Base-by-base conservation (phyloP, 129 eudicot species). In the Centrapalus pauciflorus region DNA sequence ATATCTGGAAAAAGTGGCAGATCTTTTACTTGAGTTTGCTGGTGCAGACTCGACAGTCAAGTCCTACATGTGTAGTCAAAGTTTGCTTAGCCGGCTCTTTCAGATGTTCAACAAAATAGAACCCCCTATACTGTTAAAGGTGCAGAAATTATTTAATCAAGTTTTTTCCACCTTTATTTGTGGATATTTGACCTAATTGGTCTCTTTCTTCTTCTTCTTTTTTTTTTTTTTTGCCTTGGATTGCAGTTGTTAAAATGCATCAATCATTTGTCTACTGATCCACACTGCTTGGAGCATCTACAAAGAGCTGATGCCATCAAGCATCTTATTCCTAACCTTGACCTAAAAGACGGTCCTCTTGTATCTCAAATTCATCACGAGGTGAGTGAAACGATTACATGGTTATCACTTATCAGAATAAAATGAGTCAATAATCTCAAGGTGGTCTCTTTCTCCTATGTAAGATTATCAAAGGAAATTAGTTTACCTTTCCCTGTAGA, bases 41-140 rank as follows among this genome's bases (percentile, higher is more conserved):
- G 92, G 82, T 54, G 96, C 99, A 2, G 99, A 93, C 81, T 73
- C 96, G 23, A 85, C 86, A 3, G 99, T 93, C n/a, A 93, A 93
- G 66, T 93, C 90, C 26, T 80, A 77, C 81, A 89, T 93, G 99
- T 93, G 99, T 57, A 89, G 84, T 73, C 96, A 82, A 76, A 93
- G 95, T 74, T 72, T 93, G 81, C 92, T 93, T 23, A 93, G 84
- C 73, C 99, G 99, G 13, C 95, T 93, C 68, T 93, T 93, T 60
- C 99, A 93, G 73, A 93, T 93, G 99, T 89, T 93, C 69, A 93
- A 93, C 63, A 89, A 85, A 77, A 87, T 86, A 50, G 95, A 93
- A 61, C 86, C 99, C 30, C 92, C 96, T 33, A 93, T 89, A 56
- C 88, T 93, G 70, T 70, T 93, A 23, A 93, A 93, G 98, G 98